These are phyloP conservation scores for Pestalotiopsis sp. DNA, from an alignment of 2,329 filamentous ascomycete species.

Conservation along the genomic window DNA sequence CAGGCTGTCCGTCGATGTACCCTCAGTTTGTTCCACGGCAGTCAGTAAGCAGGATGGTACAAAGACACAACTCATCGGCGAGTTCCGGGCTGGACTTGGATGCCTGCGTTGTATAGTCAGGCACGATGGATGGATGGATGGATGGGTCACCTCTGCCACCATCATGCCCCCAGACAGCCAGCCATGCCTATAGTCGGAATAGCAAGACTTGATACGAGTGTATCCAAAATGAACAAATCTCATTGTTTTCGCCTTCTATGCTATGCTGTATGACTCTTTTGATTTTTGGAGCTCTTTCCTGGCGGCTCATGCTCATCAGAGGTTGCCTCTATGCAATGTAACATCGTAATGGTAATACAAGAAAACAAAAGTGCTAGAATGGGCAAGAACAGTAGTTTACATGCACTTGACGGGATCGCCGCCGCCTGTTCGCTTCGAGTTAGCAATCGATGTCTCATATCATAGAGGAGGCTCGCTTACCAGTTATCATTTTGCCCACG, in stretches of 20 bases:
- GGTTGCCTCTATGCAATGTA: conserved; percentile 2
- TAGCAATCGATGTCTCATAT: not conserved
- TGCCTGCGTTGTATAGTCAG: too few relatives aligned
- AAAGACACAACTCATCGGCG: too few relatives aligned
- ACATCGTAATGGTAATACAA: conserved; percentile 8
- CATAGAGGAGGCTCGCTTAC: conserved; percentile 33
- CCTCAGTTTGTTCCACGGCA: too few relatives aligned
- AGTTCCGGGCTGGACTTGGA: too few relatives aligned
- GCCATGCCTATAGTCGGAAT: too few relatives aligned
- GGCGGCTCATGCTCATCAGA: not conserved
- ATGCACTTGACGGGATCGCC: conserved; percentile 31
- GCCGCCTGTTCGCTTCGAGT: conserved; percentile 21
- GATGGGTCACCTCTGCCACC: too few relatives aligned
- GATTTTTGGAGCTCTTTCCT: not conserved
- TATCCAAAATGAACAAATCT: not conserved
- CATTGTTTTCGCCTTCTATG: conserved; percentile 2
- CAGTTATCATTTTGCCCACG: conserved; percentile 65
- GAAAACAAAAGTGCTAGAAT: not conserved
- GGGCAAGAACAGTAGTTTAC: conserved; percentile 17
- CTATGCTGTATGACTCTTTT: conserved; percentile 3
- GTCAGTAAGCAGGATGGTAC: too few relatives aligned
- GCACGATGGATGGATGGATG: too few relatives aligned
- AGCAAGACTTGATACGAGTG: too few relatives aligned
- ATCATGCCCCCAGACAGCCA: too few relatives aligned
- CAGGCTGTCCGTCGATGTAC: too few relatives aligned